Evolutionary conservation across 805 yeast genomes (phyloP).

Genomic region (Lachancea waltii): DNA sequence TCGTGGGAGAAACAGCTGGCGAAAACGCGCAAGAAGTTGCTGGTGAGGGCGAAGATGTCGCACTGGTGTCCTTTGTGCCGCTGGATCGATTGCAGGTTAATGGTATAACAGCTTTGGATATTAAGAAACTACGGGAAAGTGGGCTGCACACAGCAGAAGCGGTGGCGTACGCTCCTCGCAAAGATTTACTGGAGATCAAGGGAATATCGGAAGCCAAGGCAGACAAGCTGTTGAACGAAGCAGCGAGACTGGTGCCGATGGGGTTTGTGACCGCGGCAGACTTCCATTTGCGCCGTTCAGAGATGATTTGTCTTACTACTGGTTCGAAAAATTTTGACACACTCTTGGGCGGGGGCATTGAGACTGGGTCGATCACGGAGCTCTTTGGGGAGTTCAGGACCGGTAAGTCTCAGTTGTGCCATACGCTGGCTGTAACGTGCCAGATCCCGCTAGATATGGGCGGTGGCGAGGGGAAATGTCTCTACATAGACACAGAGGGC

Average conservation of each 20-base stretch:
- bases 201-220: conserved; percentile 97
- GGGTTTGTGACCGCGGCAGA: conserved; percentile 97
- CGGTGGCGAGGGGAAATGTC: conserved; percentile 97
- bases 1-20: conserved; percentile 1
- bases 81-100: conserved; percentile 50
- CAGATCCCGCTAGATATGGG: conserved; percentile 95
- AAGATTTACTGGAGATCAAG: conserved; percentile 66
- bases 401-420: conserved; percentile 95
- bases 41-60: conserved; percentile 43
- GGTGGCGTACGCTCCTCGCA: conserved; percentile 87
- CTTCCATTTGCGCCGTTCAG: conserved; percentile 82
- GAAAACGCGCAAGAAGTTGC: conserved; percentile 9
- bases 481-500: conserved; percentile 94
- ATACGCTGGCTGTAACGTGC: conserved; percentile 93
- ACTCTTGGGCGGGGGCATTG: conserved; percentile 91
- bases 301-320: conserved; percentile 86
- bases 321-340: conserved; percentile 94
- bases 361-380: conserved; percentile 95
- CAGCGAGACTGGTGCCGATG: conserved; percentile 82
- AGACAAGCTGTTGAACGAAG: conserved; percentile 73
- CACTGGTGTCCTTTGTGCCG: conserved; percentile 32
- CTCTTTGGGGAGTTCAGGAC: conserved; percentile 96
- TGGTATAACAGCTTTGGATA: conserved; percentile 76
- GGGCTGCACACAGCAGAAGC: conserved; percentile 89
- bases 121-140: conserved; percentile 70